Evolutionary conservation across 441 rosid species (phyloP).

Genomic region (Cnidoscolus chayamansa): DNA sequence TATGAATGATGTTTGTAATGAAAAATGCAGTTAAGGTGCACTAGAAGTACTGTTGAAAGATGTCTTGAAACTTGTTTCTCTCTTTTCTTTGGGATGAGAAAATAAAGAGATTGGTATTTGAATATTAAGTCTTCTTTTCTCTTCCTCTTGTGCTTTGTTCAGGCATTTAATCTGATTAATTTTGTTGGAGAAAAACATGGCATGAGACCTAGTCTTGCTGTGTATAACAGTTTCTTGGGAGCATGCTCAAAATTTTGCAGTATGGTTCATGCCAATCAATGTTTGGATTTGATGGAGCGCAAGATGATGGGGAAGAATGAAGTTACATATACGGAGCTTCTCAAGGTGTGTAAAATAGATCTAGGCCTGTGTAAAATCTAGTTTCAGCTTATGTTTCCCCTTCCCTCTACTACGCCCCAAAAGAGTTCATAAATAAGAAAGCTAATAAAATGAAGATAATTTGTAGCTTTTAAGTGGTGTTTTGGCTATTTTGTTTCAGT

Average conservation of each 20-base stretch:
- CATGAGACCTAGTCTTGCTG: constrained; percentile 42
- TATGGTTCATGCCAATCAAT: constrained; percentile 44
- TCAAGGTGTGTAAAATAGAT: constrained; percentile 49
- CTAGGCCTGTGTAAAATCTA: constrained; percentile 4
- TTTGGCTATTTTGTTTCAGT: constrained; percentile 5
- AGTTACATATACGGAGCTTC: constrained; percentile 65
- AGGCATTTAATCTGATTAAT: constrained; percentile 63
- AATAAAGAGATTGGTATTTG: background rate
- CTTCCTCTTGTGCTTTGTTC: constrained; percentile 28
- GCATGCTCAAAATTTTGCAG: constrained; percentile 47
- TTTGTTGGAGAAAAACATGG: constrained; percentile 47
- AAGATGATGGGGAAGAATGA: constrained; percentile 66
- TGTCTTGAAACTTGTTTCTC: constrained; percentile 15
- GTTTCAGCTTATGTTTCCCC: background rate
- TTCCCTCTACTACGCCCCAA: background rate
- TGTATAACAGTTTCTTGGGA: constrained; percentile 60
- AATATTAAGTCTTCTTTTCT: constrained; percentile 7
- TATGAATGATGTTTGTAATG: background rate
- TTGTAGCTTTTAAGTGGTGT: constrained; percentile 9
- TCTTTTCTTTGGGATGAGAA: background rate
- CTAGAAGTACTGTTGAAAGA: background rate
- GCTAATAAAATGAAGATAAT: constrained; percentile 7
- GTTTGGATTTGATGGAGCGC: constrained; percentile 81
- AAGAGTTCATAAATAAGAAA: background rate
- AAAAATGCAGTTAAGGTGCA: background rate